Evolutionary conservation across 306 rosid species (phyloP).

Genomic region (Cucumis melo): DNA sequence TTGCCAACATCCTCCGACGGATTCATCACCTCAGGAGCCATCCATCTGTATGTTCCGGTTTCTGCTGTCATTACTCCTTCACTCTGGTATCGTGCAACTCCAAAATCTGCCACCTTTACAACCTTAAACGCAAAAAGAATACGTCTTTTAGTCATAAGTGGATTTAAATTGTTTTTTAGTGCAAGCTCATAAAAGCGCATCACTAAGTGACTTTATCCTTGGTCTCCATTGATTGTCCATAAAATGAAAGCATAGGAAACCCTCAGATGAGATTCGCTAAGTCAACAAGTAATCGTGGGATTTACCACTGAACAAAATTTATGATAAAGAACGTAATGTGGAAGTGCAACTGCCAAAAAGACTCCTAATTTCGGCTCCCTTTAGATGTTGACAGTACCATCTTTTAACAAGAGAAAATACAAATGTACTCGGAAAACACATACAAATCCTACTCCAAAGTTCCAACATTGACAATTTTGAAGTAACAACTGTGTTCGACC

Average conservation of each 20-base stretch:
- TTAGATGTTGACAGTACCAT: not conserved
- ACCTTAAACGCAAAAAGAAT: slow-evolving; percentile 30
- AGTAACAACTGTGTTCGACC: not conserved
- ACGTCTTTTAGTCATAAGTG: not conserved
- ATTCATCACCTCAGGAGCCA: slow-evolving; percentile 92
- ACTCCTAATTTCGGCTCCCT: not conserved
- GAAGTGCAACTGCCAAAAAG: not conserved
- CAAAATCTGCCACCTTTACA: slow-evolving; percentile 98
- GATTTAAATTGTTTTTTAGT: not conserved
- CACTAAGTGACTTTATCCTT: not conserved
- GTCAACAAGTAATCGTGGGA: not conserved
- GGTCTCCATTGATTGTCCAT: not conserved
- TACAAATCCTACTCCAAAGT: not conserved
- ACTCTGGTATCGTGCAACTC: slow-evolving; percentile 88
- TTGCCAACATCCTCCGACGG: not conserved
- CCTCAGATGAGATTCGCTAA: not conserved
- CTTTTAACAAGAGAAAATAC: not conserved
- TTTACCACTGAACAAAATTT: not conserved
- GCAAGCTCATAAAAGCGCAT: slow-evolving; percentile 1
- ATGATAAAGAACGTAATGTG: not conserved
- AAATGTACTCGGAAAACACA: not conserved
- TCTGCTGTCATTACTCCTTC: slow-evolving; percentile 99
- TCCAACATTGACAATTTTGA: not conserved
- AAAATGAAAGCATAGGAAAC: not conserved
- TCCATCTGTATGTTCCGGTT: slow-evolving; percentile 99